Evolutionary conservation across 1,139 yeast genomes (phyloP).

Genomic region (Candida frijolesensis): DNA sequence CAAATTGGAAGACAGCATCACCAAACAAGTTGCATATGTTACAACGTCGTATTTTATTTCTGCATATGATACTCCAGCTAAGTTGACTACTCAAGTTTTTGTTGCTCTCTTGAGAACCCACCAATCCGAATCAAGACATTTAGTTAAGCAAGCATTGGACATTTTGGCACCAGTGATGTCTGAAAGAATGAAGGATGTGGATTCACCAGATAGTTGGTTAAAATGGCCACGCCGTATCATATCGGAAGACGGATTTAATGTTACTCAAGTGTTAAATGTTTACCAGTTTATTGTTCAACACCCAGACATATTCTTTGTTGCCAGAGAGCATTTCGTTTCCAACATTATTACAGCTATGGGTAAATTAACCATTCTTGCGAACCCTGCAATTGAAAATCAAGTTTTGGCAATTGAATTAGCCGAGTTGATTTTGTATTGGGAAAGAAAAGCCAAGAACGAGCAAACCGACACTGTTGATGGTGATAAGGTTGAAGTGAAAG

Average conservation of each 20-base stretch:
- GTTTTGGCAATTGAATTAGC: slow-evolving; percentile 86
- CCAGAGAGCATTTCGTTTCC: slow-evolving; percentile 87
- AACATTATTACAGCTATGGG: slow-evolving; percentile 95
- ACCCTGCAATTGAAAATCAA: slow-evolving; percentile 82
- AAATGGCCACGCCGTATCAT: slow-evolving; percentile 94
- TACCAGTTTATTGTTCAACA: slow-evolving; percentile 90
- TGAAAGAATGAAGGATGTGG: slow-evolving; percentile 59
- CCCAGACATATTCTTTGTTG: slow-evolving; percentile 79
- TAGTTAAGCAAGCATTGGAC: slow-evolving; percentile 88
- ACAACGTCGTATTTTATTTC: slow-evolving; percentile 85
- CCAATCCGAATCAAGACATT: slow-evolving; percentile 79
- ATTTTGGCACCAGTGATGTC: slow-evolving; percentile 88
- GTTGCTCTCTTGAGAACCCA: slow-evolving; percentile 86
- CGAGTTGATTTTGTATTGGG: slow-evolving; percentile 86
- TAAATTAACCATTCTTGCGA: slow-evolving; percentile 78
- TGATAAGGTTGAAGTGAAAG: slow-evolving; percentile 8
- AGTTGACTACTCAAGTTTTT: slow-evolving; percentile 88
- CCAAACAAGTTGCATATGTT: slow-evolving; percentile 92
- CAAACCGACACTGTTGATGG: slow-evolving; percentile 14
- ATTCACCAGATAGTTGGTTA: slow-evolving; percentile 75
- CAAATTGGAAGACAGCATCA: slow-evolving; percentile 83
- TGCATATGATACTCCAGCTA: slow-evolving; percentile 86
- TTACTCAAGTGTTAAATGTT: slow-evolving; percentile 82
- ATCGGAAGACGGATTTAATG: slow-evolving; percentile 85
- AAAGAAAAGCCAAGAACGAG: slow-evolving; percentile 45